Conservation (phyloP, 768 basidiomycete species). For the Tulasnella sp. region DNA sequence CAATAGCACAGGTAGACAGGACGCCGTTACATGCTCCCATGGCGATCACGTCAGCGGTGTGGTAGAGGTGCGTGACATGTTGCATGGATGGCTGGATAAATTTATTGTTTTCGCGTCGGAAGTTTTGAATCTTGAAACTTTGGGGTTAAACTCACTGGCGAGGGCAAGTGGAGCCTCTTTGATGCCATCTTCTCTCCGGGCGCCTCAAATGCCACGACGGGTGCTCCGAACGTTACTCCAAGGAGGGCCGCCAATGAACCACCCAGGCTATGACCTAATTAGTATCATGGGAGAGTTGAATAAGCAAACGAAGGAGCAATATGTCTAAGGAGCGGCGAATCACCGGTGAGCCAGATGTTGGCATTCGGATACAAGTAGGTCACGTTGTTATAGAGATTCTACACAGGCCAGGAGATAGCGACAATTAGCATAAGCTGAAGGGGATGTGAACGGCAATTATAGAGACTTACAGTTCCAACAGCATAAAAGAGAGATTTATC, state of each 20-base stretch:
- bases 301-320: neutral
- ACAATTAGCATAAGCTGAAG: no score
- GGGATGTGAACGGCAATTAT: neutral
- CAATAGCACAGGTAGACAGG: slow-evolving; percentile 66
- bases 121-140: no score
- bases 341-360: slow-evolving; percentile 78
- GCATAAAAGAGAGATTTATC: slow-evolving; percentile 85
- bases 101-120: no score
- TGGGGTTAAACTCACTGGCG: slow-evolving; percentile 15
- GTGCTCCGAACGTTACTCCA: slow-evolving; percentile 83
- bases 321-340: slow-evolving; percentile 16
- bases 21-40: slow-evolving; percentile 77
- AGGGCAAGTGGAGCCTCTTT: slow-evolving; percentile 29
- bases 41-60: slow-evolving; percentile 92
- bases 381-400: slow-evolving; percentile 91
- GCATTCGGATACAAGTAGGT: slow-evolving; percentile 82
- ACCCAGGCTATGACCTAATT: slow-evolving; percentile 69
- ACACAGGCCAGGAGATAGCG: slow-evolving; percentile 6
- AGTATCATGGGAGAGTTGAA: no score
- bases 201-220: slow-evolving; percentile 83
- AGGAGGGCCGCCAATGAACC: slow-evolving; percentile 76
- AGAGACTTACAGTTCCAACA: slow-evolving; percentile 56
- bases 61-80: slow-evolving; percentile 53
- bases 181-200: slow-evolving; percentile 80
- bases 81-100: slow-evolving; percentile 14